Percentiles rank a stretch among this genome's conserved stretches.
Evolutionary conservation across 2,329 filamentous ascomycete genomes (phyloP).

Genomic region (Fusarium papillatum): DNA sequence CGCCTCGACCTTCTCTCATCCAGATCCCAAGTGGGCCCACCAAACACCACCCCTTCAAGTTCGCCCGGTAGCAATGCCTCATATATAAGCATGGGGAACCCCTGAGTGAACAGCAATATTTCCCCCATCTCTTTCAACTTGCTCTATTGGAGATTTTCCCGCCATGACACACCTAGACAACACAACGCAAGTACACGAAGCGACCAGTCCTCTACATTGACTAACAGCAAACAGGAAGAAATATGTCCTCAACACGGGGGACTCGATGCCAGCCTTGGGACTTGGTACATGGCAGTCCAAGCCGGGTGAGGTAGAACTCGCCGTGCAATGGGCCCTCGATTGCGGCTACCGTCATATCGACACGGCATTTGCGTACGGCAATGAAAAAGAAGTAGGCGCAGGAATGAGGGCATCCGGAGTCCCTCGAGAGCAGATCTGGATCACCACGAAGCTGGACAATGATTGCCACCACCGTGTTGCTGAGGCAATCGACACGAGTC

Average conservation of each 20-base stretch:
- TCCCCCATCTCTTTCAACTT: not conserved
- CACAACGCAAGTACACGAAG: not conserved
- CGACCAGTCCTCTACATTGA: not conserved
- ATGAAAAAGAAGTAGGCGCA: constrained; percentile 55
- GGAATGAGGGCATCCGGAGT: constrained; percentile 51
- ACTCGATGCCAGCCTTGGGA: constrained; percentile 49
- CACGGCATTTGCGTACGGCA: constrained; percentile 59
- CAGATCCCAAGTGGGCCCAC: not conserved
- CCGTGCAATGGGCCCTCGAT: constrained; percentile 56
- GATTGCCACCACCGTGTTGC: constrained; percentile 61
- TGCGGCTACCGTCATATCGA: constrained; percentile 60
- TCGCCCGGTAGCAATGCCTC: not conserved
- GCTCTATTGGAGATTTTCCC: not conserved
- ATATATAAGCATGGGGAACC: not conserved
- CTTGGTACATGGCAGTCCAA: constrained; percentile 49
- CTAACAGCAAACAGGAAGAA: not conserved
- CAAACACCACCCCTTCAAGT: not conserved
- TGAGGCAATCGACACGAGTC: constrained; percentile 58
- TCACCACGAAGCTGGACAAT: constrained; percentile 72
- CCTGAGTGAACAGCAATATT: not conserved
- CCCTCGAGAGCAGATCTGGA: constrained; percentile 54
- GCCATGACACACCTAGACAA: not conserved
- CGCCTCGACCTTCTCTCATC: not conserved
- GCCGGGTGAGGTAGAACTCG: constrained; percentile 66
- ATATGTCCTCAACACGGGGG: constrained; percentile 45